Conservation (phyloP, 2,329 filamentous ascomycete species). For the Diaporthe aspalathi region DNA sequence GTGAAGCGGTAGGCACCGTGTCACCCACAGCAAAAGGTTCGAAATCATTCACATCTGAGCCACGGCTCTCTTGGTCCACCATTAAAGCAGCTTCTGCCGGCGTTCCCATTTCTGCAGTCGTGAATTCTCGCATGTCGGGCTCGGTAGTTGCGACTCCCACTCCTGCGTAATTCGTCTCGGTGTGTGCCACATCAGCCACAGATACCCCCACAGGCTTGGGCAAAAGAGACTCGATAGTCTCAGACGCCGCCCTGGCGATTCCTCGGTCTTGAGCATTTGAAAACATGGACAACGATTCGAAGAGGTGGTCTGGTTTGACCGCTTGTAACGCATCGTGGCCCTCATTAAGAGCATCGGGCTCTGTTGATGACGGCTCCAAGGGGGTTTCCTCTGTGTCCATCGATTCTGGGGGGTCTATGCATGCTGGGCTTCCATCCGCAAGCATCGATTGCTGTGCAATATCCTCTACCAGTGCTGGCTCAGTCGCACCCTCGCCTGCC, state of each 20-base stretch:
- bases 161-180: neutral
- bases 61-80: neutral
- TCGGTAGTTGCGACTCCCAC: neutral
- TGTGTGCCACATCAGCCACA: neutral
- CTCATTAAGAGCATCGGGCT: neutral
- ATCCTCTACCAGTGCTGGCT: neutral
- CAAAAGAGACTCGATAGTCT: neutral
- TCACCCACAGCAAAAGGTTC: neutral
- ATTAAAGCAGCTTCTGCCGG: neutral
- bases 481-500: neutral
- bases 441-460: neutral
- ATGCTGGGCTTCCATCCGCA: neutral
- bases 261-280: neutral
- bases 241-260: neutral
- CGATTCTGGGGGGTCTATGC: neutral
- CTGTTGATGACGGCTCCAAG: neutral
- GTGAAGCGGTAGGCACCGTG: neutral
- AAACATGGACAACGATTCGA: neutral
- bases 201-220: neutral
- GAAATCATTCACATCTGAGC: neutral
- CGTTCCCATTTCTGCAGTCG: neutral
- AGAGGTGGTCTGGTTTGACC: neutral
- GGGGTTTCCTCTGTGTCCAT: neutral
- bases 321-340: neutral
- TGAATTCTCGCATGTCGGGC: neutral